A percentile compares a stretch with the other conserved stretches of the same genome.
phyloP scores from a whole-genome alignment of 2,329 filamentous ascomycete species.

The Penicillium vulpinum region DNA sequence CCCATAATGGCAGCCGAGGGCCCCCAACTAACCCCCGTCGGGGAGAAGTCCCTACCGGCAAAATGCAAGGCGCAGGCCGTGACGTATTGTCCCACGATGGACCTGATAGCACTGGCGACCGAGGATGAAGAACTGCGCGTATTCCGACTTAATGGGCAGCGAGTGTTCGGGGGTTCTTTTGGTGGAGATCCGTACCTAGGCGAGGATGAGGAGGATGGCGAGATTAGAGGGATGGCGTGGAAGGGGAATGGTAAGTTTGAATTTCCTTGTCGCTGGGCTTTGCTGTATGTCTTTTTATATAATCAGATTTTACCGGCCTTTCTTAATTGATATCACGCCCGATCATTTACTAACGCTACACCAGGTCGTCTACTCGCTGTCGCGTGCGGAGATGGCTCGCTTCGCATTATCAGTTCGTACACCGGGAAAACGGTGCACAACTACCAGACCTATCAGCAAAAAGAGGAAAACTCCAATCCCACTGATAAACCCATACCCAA shows the following conservation, averaged over 20 bases:
- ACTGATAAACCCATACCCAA: constrained; percentile 16
- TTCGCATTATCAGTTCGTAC: constrained; percentile 75
- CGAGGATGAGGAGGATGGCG: constrained; percentile 44
- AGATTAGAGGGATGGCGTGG: constrained; percentile 58
- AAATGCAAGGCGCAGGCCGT: constrained; percentile 54
- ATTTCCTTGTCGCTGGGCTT: neutral
- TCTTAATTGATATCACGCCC: neutral
- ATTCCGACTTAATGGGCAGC: constrained; percentile 75
- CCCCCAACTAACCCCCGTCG: constrained; percentile 41
- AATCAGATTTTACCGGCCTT: neutral
- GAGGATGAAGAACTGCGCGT: constrained; percentile 69
- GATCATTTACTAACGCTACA: neutral
- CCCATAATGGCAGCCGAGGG: constrained; percentile 25
- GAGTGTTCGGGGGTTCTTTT: constrained; percentile 56
- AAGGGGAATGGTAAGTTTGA: constrained; percentile 63
- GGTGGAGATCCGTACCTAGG: constrained; percentile 41
- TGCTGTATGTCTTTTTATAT: neutral
- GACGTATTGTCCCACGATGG: constrained; percentile 79
- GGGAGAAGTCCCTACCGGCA: constrained; percentile 42
- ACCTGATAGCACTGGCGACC: constrained; percentile 73
- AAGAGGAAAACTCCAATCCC: constrained; percentile 7
- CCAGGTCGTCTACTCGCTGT: constrained; percentile 70
- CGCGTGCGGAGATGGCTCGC: constrained; percentile 77
- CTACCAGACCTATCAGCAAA: constrained; percentile 46
- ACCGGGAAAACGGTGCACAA: constrained; percentile 79